Percentiles rank a stretch among this genome's conserved stretches.
Conservation (phyloP, 2,329 filamentous ascomycete genomes). For the Hymenotorrendiella dingleyae region DNA sequence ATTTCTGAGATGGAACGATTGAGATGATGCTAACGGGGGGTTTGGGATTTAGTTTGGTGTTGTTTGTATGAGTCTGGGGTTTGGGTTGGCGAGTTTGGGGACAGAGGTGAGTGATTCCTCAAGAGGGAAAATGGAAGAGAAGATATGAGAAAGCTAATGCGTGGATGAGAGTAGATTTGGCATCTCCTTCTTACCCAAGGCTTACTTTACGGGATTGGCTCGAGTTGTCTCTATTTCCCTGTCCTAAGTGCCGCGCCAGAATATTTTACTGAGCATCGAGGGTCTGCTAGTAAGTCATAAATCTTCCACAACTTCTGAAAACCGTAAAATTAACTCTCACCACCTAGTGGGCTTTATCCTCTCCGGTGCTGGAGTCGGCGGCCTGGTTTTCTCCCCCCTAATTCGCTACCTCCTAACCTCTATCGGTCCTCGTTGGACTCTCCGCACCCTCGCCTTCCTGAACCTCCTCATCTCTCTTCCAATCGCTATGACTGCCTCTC, state of each 20-base stretch:
- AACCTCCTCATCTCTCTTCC: conserved; percentile 35
- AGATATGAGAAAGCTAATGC: too few relatives aligned
- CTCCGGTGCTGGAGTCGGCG: conserved; percentile 38
- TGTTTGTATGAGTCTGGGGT: conserved; percentile 36
- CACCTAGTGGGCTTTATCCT: conserved; percentile 42
- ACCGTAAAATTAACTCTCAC: too few relatives aligned
- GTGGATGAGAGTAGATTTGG: conserved; percentile 31
- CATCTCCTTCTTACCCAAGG: conserved; percentile 43
- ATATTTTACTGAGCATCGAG: conserved; percentile 43
- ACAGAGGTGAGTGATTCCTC: conserved; percentile 20
- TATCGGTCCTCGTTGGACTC: conserved; percentile 39
- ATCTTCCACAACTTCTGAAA: too few relatives aligned
- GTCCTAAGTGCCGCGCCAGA: conserved; percentile 42
- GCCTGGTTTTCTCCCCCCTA: conserved; percentile 36
- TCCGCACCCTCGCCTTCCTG: conserved; percentile 35
- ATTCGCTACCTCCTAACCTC: conserved; percentile 36
- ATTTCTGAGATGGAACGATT: too few relatives aligned
- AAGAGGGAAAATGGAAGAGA: too few relatives aligned
- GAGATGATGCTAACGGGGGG: not conserved
- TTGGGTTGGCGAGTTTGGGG: conserved; percentile 36
- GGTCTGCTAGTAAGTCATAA: too few relatives aligned
- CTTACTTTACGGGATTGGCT: conserved; percentile 39
- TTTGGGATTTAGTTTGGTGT: conserved; percentile 33
- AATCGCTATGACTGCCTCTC: conserved; percentile 35
- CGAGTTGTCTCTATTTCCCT: conserved; percentile 36